A percentile compares a stretch with the other conserved stretches of the same genome.
These are phyloP conservation scores for Gossypium australe DNA, from an alignment of 345 rosid genomes.

Conservation along the genomic window DNA sequence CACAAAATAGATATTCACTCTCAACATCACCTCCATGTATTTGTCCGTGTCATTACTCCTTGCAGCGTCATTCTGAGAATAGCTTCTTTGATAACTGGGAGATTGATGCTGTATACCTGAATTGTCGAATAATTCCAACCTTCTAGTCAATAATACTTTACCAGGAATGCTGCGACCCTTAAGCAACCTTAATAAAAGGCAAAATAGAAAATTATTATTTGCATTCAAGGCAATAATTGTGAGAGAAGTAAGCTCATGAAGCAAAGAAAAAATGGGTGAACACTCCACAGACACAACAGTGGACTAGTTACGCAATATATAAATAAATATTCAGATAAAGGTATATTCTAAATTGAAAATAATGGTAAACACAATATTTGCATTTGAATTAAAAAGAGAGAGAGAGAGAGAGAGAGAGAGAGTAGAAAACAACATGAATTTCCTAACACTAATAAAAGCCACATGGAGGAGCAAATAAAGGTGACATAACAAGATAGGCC, in stretches of 20 bases:
- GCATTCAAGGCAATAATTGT: not conserved
- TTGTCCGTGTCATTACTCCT: constrained; percentile 44
- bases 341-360: not conserved
- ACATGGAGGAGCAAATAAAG: not conserved
- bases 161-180: constrained; percentile 93
- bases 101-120: constrained; percentile 38
- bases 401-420: not conserved
- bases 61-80: constrained; percentile 66
- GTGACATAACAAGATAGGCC: not conserved
- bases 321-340: not conserved
- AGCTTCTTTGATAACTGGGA: constrained; percentile 62
- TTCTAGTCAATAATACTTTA: constrained; percentile 75
- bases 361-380: not conserved
- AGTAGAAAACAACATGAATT: not conserved
- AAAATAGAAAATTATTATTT: not conserved
- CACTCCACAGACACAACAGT: not conserved
- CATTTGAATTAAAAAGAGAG: not conserved
- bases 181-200: constrained; percentile 50
- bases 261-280: not conserved
- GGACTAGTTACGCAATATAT: not conserved
- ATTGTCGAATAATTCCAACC: constrained; percentile 55
- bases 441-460: not conserved
- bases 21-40: constrained; percentile 41
- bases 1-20: not conserved
- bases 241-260: not conserved